Conservation (phyloP, 1,284 basidiomycete species). For the Boletus calvinii region DNA sequence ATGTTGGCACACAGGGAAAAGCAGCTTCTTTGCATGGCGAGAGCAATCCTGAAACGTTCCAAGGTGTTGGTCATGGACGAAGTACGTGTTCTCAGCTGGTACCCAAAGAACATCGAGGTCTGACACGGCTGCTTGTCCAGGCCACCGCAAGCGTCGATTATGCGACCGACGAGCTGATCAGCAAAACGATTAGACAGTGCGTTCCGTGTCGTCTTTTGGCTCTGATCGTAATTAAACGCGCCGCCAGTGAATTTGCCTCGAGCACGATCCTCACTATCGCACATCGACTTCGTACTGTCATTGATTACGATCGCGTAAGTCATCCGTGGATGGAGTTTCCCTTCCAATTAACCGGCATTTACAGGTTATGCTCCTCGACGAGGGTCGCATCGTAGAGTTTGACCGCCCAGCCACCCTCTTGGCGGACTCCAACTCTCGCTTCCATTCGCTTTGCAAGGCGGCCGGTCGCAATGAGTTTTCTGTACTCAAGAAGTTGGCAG, state of each 20-base stretch:
- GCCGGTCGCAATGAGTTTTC: constrained; percentile 80
- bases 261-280: constrained; percentile 71
- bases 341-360: neutral
- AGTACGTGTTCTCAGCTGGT: constrained; percentile 20
- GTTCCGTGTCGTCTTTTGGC: constrained; percentile 20
- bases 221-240: constrained; percentile 7
- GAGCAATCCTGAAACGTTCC: constrained; percentile 59
- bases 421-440: constrained; percentile 62
- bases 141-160: constrained; percentile 53
- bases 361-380: constrained; percentile 85
- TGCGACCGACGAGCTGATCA: constrained; percentile 61
- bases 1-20: constrained; percentile 42
- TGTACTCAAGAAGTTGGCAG: constrained; percentile 67
- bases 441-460: constrained; percentile 79
- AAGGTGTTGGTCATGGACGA: constrained; percentile 64
- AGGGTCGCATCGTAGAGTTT: constrained; percentile 82
- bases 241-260: constrained; percentile 56
- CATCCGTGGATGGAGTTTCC: constrained; percentile 14
- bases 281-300: constrained; percentile 68
- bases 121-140: constrained; percentile 5
- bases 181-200: constrained; percentile 58
- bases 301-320: constrained; percentile 63
- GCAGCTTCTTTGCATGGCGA: constrained; percentile 65
- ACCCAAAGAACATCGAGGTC: neutral
- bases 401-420: constrained; percentile 71